Evolutionary conservation across 495 filamentous ascomycete genomes (phyloP), one percentile per base, ranked within the genome.

Genomic region (Friedmanniomyces endolithicus): DNA sequence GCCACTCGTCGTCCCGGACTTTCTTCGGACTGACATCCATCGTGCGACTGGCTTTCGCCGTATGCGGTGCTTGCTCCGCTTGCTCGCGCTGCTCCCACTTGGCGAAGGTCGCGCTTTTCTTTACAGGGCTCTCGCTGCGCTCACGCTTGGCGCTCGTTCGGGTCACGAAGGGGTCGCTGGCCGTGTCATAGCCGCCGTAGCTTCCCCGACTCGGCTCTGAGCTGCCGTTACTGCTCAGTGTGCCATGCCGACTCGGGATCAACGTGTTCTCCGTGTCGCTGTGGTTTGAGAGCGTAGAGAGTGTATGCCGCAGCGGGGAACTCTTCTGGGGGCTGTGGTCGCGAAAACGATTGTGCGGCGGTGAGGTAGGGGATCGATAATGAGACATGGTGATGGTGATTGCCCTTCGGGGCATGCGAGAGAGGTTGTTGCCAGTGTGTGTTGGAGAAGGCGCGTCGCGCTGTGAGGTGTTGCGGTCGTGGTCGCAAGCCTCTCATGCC

Each of bases 1-100:
- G 17, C 59, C 59, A 62, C 6, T 62, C 59, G 37, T 62, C 59
- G 50, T 62, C 59, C 14, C 33, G 8, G 41, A 62, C 55, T 31
- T 58, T 58, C 40, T 55, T 54, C 11, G 59, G 59, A n/a, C 24
- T 52, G 33, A 58, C 46, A 35, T 62, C 56, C 59, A 62, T 62
- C 22, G 25, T 58, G n/a, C 48, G 25, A 24, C 35, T 41, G 9
- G 17, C 33, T 11, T 25, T 50, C 8, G 53, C 43, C 9, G 54
- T 53, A 11, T 17, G 16, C 27, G 51, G 47, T 1, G 2, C 22
- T 37, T 61, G 53, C 25, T 61, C 51, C 12, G 41, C 35, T 51
- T 62, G 59, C 47, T 62, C 59, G 6, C 59, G 55, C 59, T 62
- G 55, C 41, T 62, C 59, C 59, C 59, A 62, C 55, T 58, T 58